Evolutionary conservation across 2,329 filamentous ascomycete species (phyloP).

Genomic region (Beauveria brongniartii): DNA sequence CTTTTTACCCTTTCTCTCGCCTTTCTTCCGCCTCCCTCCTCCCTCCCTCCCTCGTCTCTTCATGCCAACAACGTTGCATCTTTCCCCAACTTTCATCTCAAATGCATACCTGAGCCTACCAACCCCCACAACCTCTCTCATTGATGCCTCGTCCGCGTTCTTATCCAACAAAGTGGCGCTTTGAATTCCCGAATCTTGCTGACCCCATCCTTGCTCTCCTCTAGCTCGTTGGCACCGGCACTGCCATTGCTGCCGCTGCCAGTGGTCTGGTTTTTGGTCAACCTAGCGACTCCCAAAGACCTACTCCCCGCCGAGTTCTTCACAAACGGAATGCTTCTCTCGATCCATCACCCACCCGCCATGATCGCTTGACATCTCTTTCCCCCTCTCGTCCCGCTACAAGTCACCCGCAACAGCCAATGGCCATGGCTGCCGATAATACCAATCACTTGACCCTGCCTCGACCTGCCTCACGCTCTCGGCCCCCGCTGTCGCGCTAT

Average conservation of each 20-base stretch:
- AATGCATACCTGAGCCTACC: slow-evolving; percentile 6
- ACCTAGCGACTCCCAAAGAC: slow-evolving; percentile 33
- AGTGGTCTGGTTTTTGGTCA: slow-evolving; percentile 53
- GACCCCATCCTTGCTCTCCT: slow-evolving; percentile 1
- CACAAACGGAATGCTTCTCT: slow-evolving; percentile 11
- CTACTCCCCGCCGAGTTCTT: slow-evolving; percentile 18
- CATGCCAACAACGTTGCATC: background rate
- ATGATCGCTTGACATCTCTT: slow-evolving; percentile 3
- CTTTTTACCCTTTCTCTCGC: background rate
- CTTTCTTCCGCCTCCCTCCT: background rate
- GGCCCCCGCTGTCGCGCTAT: slow-evolving; percentile 30
- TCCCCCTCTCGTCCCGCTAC: slow-evolving; percentile 1
- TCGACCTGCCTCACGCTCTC: slow-evolving; percentile 24
- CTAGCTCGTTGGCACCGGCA: slow-evolving; percentile 54
- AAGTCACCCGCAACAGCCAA: background rate
- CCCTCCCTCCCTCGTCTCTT: background rate
- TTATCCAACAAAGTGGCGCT: background rate
- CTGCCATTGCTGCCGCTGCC: slow-evolving; percentile 52
- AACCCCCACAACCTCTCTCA: background rate
- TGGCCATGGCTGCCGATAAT: background rate
- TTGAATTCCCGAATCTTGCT: background rate
- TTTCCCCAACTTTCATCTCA: slow-evolving; percentile 10
- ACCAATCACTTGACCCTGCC: slow-evolving; percentile 16
- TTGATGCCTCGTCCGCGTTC: background rate
- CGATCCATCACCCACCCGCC: slow-evolving; percentile 11